Evolutionary conservation across 2,329 filamentous ascomycete genomes (phyloP).

Genomic region (Sarocladium oryzae): DNA sequence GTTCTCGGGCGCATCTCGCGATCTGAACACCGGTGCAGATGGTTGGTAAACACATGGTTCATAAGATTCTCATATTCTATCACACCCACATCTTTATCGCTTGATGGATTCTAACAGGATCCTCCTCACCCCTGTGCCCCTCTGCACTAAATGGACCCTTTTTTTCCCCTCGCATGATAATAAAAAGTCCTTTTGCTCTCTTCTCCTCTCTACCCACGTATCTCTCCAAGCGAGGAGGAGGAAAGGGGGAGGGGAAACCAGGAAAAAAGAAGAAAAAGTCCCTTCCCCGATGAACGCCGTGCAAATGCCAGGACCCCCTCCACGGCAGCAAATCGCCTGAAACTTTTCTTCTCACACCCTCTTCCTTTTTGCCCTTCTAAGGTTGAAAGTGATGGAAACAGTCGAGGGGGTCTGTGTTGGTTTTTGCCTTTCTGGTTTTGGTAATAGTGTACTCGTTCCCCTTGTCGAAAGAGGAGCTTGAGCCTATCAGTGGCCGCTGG

Average conservation of each 20-base stretch:
- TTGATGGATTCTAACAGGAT: conserved; percentile 5
- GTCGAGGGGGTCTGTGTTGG: neutral
- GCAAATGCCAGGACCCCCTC: conserved; percentile 9
- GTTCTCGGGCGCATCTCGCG: too few relatives aligned
- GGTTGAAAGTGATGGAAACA: neutral
- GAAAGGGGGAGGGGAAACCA: neutral
- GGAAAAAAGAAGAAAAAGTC: neutral
- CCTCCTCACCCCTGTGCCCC: neutral
- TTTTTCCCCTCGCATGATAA: conserved; percentile 5
- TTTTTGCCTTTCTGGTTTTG: neutral
- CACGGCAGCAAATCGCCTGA: neutral
- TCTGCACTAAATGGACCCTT: neutral
- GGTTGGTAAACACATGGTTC: neutral
- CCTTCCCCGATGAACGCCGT: conserved; percentile 10
- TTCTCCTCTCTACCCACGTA: neutral
- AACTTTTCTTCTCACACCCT: neutral
- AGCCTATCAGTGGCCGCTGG: neutral
- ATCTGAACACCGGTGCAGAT: too few relatives aligned
- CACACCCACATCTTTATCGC: neutral
- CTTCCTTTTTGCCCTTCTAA: neutral
- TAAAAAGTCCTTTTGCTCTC: neutral
- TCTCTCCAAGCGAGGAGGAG: neutral
- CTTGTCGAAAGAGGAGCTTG: neutral
- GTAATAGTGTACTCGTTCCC: neutral
- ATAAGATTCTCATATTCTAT: conserved; percentile 7